A percentile compares a stretch with the other conserved stretches of the same genome.
Conservation (phyloP, 805 yeast species). For the Starmerella apicola region DNA sequence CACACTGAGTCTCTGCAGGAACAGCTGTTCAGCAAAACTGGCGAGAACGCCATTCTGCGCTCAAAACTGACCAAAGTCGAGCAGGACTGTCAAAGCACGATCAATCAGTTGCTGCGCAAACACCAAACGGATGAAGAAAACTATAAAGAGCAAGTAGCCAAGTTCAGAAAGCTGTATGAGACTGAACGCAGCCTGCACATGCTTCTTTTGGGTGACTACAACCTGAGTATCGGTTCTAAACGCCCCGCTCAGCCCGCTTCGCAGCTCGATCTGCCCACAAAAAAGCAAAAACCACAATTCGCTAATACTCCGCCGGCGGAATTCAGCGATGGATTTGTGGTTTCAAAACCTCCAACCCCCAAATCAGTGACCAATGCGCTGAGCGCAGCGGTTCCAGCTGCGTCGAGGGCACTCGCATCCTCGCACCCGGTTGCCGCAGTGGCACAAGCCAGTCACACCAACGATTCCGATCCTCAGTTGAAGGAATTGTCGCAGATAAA, state of each 20-base stretch:
- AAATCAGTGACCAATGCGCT: not conserved
- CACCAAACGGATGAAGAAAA: conserved; percentile 21
- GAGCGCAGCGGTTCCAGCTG: not conserved
- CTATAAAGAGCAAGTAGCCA: conserved; percentile 29
- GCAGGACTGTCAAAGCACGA: conserved; percentile 22
- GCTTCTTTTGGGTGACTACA: conserved; percentile 29
- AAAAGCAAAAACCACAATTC: too few relatives aligned
- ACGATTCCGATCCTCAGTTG: not conserved
- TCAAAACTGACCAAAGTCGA: conserved; percentile 40
- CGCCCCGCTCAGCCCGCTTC: not conserved
- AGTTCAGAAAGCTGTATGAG: conserved; percentile 33
- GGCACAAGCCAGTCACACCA: not conserved
- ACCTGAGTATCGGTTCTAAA: not conserved
- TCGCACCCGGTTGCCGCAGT: not conserved
- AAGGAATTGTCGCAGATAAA: conserved; percentile 1
- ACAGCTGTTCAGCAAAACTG: too few relatives aligned
- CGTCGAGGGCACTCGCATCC: not conserved
- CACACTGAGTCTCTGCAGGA: too few relatives aligned
- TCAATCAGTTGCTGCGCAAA: conserved; percentile 20
- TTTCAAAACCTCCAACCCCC: not conserved
- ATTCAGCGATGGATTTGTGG: not conserved
- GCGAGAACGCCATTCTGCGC: conserved; percentile 70
- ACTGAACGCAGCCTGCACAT: conserved; percentile 43
- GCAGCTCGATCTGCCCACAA: not conserved
- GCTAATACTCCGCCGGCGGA: not conserved